phyloP scores from a whole-genome alignment of 1,284 basidiomycete genomes.

The Marasmius sp. region DNA sequence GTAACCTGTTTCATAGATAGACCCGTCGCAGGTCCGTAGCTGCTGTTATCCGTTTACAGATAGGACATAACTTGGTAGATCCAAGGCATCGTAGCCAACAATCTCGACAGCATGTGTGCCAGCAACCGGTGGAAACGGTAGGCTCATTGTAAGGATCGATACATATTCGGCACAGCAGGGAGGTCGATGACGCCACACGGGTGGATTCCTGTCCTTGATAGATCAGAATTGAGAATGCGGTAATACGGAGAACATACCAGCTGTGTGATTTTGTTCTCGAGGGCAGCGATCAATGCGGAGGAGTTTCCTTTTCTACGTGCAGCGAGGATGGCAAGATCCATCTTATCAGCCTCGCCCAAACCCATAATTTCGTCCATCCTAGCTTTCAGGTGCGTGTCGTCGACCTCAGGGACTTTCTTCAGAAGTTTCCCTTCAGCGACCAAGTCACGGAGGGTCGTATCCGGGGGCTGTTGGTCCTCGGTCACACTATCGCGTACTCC shows the following conservation, averaged over 20 bases:
- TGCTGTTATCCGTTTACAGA: slow-evolving; percentile 79
- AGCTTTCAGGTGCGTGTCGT: slow-evolving; percentile 31
- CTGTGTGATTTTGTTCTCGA: slow-evolving; percentile 60
- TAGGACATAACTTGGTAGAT: slow-evolving; percentile 78
- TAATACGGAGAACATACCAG: slow-evolving; percentile 40
- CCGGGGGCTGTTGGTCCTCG: slow-evolving; percentile 20
- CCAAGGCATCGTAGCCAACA: slow-evolving; percentile 81
- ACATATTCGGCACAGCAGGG: slow-evolving; percentile 70
- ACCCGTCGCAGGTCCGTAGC: slow-evolving; percentile 70
- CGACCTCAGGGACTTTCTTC: slow-evolving; percentile 24
- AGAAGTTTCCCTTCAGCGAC: slow-evolving; percentile 50
- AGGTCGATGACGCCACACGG: slow-evolving; percentile 43
- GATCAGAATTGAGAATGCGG: slow-evolving; percentile 5
- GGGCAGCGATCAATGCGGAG: slow-evolving; percentile 46
- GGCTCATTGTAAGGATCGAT: slow-evolving; percentile 75
- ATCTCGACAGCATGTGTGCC: slow-evolving; percentile 79
- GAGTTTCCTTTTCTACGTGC: slow-evolving; percentile 51
- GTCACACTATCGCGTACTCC: slow-evolving; percentile 35
- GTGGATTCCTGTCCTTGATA: slow-evolving; percentile 40
- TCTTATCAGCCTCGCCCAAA: slow-evolving; percentile 43
- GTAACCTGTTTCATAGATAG: slow-evolving; percentile 38
- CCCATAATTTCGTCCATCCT: slow-evolving; percentile 44
- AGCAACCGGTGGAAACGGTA: slow-evolving; percentile 79
- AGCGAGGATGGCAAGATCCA: slow-evolving; percentile 48
- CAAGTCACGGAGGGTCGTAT: slow-evolving; percentile 47